Evolutionary conservation across 2,329 filamentous ascomycete genomes (phyloP), one percentile per base, ranked within the genome.

Genomic region (Cercospora janseana): DNA sequence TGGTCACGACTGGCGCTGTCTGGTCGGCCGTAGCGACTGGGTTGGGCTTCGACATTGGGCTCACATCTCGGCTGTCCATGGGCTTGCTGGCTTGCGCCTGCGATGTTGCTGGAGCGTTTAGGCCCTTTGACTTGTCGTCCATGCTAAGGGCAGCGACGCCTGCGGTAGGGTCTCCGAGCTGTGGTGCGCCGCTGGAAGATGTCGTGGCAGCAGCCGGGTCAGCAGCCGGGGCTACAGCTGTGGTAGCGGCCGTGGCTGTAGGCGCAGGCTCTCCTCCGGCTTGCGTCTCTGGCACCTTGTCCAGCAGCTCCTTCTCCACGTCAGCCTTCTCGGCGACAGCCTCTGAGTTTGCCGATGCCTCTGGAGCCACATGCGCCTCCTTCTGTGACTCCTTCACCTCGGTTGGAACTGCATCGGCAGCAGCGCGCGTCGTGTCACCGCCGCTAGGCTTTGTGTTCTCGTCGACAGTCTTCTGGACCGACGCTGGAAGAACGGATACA

Each of bases 291-390:
- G 69, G 59, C 26, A 70, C 77, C 67, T 86, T 80, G 57, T 81
- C 77, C 40, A 90, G 74, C 6, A 94, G 75, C 71, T 95, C 86
- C 20, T 80, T 69, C 73, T 94, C 88, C 4, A 90, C 77, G 7
- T 75, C 77, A 67, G 80, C 81, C 79, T 93, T 93, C 61, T 91
- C 87, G 55, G 79, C 72, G 5, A 93, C 86, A 13, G 83, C 86
- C 48, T 77, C 76, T 1, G 81, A 74, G 68, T 83, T 85, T 48
- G 79, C 79, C 27, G 86, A 80, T 26, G 88, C 88, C 70, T 93
- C 88, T 6, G 87, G 85, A 54, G 74, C 75, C 62, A 77, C 68
- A 27, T 61, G 57, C 2, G 63, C 65, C 44, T 63, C 56, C 46
- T 63, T 58, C 49, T 66, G 64, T 24, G 61, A 64, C 8, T 56